Percentiles rank a stretch among this genome's conserved stretches.
Evolutionary conservation across 495 filamentous ascomycete species (phyloP).

Genomic region (Aspergillus taichungensis): DNA sequence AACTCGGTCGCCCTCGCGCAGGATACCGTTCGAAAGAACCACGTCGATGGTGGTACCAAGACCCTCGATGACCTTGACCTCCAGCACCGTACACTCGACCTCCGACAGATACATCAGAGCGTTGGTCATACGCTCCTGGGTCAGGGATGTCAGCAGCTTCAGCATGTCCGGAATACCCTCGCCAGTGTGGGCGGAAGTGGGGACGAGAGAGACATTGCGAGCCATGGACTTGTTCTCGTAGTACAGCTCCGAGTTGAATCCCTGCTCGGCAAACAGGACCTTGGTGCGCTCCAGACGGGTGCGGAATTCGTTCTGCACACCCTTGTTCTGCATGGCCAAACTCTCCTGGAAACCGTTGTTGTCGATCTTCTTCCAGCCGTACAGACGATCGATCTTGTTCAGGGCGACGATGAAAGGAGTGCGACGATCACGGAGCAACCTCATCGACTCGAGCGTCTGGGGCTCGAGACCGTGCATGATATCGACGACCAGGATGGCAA

Average conservation of each 20-base stretch:
- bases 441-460: slow-evolving; percentile 97
- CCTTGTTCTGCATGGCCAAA: slow-evolving; percentile 82
- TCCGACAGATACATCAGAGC: slow-evolving; percentile 97
- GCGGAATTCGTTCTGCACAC: slow-evolving; percentile 89
- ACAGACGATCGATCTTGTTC: slow-evolving; percentile 99
- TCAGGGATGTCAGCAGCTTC: slow-evolving; percentile 83
- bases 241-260: slow-evolving; percentile 94
- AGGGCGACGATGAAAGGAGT: slow-evolving; percentile 98
- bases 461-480: slow-evolving; percentile 99
- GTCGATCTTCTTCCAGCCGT: slow-evolving; percentile 93
- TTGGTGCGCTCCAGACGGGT: slow-evolving; percentile 87
- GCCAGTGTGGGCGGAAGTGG: slow-evolving; percentile 93
- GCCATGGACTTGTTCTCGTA: slow-evolving; percentile 98
- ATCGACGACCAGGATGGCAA: slow-evolving; percentile 97
- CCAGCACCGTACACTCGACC: slow-evolving; percentile 94
- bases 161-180: slow-evolving; percentile 99
- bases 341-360: slow-evolving; percentile 97
- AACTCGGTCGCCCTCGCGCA: slow-evolving; percentile 89
- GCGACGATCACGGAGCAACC: slow-evolving; percentile 80
- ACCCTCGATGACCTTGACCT: slow-evolving; percentile 98
- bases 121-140: slow-evolving; percentile 96
- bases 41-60: slow-evolving; percentile 99
- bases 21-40: slow-evolving; percentile 89
- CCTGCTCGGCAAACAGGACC: slow-evolving; percentile 87
- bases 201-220: slow-evolving; percentile 84